Conservation (phyloP, 176 grass and related monocot species). For the Raddia guianensis region DNA sequence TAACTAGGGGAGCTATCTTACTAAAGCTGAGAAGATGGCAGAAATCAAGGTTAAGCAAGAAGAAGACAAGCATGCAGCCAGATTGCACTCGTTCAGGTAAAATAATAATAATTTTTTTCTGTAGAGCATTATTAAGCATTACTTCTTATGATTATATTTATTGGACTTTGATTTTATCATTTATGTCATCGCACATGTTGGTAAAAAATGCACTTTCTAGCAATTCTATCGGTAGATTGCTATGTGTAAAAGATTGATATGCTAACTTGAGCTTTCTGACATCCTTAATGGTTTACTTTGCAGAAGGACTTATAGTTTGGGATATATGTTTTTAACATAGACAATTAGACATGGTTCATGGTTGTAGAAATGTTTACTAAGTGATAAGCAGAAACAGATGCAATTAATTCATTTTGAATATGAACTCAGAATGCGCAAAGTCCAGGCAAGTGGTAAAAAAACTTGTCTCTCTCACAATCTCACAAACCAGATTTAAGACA, state of each 20-base stretch:
- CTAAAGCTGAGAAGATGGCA: constrained; percentile 70
- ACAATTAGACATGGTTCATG: not conserved
- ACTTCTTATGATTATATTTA: not conserved
- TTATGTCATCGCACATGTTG: not conserved
- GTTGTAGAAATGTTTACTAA: not conserved
- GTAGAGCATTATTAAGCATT: not conserved
- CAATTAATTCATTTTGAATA: not conserved
- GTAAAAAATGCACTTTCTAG: not conserved
- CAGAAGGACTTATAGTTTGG: constrained; percentile 7
- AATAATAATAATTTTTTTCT: not conserved
- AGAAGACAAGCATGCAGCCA: constrained; percentile 76
- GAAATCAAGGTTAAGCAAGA: constrained; percentile 81
- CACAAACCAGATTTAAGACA: not conserved
- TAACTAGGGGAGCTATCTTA: constrained; percentile 78
- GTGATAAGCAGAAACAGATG: constrained; percentile 6
- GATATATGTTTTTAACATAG: not conserved
- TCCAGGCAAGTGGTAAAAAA: not conserved
- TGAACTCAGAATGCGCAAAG: constrained; percentile 4
- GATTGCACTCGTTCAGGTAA: constrained; percentile 86
- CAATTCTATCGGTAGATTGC: not conserved
- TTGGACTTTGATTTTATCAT: constrained; percentile 6
- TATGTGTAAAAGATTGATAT: constrained; percentile 21
- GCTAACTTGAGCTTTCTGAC: not conserved
- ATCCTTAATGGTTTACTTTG: constrained; percentile 15
- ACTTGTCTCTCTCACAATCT: not conserved